Percentiles rank a stretch among this genome's conserved stretches.
phyloP scores from a whole-genome alignment of 441 rosid genomes.

The Biscutella auriculata region DNA sequence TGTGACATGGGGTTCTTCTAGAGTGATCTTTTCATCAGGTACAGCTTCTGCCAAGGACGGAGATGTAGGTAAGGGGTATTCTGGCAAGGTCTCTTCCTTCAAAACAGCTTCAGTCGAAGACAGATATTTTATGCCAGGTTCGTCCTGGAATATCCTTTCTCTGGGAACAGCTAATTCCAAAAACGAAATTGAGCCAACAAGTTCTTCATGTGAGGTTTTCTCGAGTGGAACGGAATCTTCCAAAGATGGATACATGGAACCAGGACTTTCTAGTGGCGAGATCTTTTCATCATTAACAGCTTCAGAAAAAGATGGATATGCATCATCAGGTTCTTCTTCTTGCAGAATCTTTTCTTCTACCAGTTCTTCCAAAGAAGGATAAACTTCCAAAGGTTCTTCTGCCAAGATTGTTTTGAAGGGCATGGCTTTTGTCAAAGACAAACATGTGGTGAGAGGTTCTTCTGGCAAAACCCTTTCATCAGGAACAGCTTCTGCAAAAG shows the following conservation, averaged over 20 bases:
- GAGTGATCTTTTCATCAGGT: neutral
- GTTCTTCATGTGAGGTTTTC: slow-evolving; percentile 3
- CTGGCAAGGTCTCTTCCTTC: neutral
- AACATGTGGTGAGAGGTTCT: slow-evolving; percentile 11
- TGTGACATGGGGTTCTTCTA: neutral
- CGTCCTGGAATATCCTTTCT: neutral
- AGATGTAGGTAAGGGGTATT: slow-evolving; percentile 6
- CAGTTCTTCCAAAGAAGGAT: neutral
- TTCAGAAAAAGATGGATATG: neutral
- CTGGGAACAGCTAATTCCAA: neutral
- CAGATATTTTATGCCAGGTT: neutral
- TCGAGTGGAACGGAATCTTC: neutral
- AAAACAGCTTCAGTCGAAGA: neutral
- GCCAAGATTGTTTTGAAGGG: neutral
- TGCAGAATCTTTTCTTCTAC: neutral
- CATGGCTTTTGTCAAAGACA: neutral
- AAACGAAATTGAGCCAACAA: slow-evolving; percentile 6
- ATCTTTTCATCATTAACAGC: slow-evolving; percentile 8
- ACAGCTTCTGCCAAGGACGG: slow-evolving; percentile 3
- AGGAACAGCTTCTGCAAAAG: neutral
- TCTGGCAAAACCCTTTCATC: slow-evolving; percentile 1
- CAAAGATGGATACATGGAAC: slow-evolving; percentile 1
- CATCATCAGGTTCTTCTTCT: neutral
- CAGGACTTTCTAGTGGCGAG: neutral
- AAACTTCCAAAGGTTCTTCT: neutral